Evolutionary conservation across 2,329 filamentous ascomycete species (phyloP).

Genomic region (Clonostachys chloroleuca): DNA sequence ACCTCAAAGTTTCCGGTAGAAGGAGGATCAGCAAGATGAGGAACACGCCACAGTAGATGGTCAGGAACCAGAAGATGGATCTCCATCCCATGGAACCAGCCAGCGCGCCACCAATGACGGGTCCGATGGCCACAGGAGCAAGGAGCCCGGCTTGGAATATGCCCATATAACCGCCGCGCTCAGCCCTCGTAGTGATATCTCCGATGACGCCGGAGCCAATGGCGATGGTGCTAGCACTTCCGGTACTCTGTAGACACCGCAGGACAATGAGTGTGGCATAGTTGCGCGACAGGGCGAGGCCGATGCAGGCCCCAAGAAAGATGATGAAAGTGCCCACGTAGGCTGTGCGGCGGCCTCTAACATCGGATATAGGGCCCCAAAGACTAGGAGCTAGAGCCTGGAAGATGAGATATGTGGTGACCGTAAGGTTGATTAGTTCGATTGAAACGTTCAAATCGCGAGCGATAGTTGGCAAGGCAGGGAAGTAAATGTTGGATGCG

Average conservation of each 20-base stretch:
- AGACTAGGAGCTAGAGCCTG: conserved; percentile 58
- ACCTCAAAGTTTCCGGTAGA: conserved; percentile 58
- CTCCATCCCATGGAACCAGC: conserved; percentile 62
- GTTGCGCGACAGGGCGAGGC: conserved; percentile 53
- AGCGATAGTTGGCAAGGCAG: conserved; percentile 32
- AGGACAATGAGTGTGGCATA: conserved; percentile 56
- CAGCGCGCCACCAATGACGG: conserved; percentile 61
- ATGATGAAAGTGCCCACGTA: conserved; percentile 54
- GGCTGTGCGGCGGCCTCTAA: conserved; percentile 53
- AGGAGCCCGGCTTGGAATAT: conserved; percentile 55
- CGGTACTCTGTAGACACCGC: conserved; percentile 57
- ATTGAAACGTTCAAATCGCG: conserved; percentile 29
- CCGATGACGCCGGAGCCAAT: conserved; percentile 68
- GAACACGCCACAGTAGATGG: conserved; percentile 47
- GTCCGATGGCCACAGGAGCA: conserved; percentile 45
- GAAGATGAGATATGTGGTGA: conserved; percentile 61
- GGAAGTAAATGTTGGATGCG: conserved; percentile 54
- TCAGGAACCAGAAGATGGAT: conserved; percentile 65
- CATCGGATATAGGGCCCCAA: conserved; percentile 59
- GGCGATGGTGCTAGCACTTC: conserved; percentile 66
- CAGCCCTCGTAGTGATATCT: conserved; percentile 63
- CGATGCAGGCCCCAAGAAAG: conserved; percentile 56
- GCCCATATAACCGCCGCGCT: conserved; percentile 71
- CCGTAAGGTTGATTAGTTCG: conserved; percentile 39
- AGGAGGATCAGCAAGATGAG: conserved; percentile 49